phyloP scores from a whole-genome alignment of 2,329 filamentous ascomycete genomes.

The Trichoderma guizhouense region DNA sequence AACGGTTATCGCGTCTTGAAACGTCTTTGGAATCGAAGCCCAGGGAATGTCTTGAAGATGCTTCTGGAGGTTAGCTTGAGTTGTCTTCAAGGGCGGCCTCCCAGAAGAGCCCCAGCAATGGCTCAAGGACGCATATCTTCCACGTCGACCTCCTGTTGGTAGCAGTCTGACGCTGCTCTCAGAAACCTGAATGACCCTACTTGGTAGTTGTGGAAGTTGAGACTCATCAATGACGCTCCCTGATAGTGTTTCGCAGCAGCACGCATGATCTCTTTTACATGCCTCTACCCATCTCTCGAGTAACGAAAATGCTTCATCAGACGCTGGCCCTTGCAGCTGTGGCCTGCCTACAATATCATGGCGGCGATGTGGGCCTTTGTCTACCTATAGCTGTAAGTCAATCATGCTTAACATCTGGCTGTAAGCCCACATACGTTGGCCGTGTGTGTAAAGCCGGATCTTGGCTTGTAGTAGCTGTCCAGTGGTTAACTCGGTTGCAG shows the following conservation, averaged over 20 bases:
- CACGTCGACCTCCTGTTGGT: background rate
- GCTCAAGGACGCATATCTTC: constrained; percentile 16
- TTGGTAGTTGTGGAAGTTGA: constrained; percentile 5
- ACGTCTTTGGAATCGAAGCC: constrained; percentile 18
- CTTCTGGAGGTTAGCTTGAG: background rate
- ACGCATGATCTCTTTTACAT: constrained; percentile 6
- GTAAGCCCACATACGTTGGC: constrained; percentile 1
- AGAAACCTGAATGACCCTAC: constrained; percentile 5
- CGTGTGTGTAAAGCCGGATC: constrained; percentile 13
- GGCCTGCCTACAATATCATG: constrained; percentile 18
- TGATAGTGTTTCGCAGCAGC: constrained; percentile 14
- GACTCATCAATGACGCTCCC: constrained; percentile 4
- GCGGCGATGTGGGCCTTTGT: background rate
- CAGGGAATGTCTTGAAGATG: constrained; percentile 17
- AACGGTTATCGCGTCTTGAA: constrained; percentile 17
- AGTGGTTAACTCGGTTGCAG: background rate
- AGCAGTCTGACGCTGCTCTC: background rate
- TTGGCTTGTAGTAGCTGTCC: constrained; percentile 3
- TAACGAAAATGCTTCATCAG: constrained; percentile 8
- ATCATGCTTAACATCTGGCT: background rate
- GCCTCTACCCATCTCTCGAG: constrained; percentile 12
- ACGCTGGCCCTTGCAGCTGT: background rate
- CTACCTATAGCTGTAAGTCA: constrained; percentile 3
- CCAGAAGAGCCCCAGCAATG: constrained; percentile 17
- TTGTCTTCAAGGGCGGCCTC: constrained; percentile 16